Evolutionary conservation across 495 filamentous ascomycete genomes (phyloP), one percentile per base, ranked within the genome.

Genomic region (Xylaria cubensis): DNA sequence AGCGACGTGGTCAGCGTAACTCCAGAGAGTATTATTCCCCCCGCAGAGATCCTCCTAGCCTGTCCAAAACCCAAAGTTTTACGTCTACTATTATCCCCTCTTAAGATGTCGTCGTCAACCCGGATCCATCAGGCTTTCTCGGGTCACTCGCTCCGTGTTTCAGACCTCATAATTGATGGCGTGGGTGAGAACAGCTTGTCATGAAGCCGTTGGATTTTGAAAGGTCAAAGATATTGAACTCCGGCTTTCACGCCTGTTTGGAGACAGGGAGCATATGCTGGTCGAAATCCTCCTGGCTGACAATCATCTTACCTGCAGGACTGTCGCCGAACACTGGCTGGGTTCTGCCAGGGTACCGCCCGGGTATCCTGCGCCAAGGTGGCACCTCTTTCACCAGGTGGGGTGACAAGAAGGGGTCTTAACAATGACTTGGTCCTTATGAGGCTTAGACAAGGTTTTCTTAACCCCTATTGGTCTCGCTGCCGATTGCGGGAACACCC

Each of bases 381-480:
- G 51, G 67, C 67, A 62, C 67, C 19, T 50, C 56, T 32, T 36
- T 59, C 34, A 24, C 67, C 55, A 48, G 19, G 67, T 69, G 55
- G 55, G 55, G 34, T 46, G 53, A n/a, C 8, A 34, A 50, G 39
- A 69, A 67, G 21, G 34, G 42, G 50, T 39, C 55, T 69, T 19
- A 13, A 32, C 39, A 39, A 50, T 53, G 26, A 51, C 39, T 36
- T 51, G 68, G 56, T 63, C 46, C 42, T 51, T 44, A 42, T 34
- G 68, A 53, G 69, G 70, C 70, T 72, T 72, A 72, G 70, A 67
- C 63, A 29, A 17, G 9, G 19, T 50, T 56, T 46, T 55, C 58
- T 64, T 26, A 15, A 64, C 26, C 21, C 34, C 42, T 24, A 71
- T 71, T 66, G 69, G 62, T 21, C 51, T 46, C 12, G 36, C 32